Conservation (phyloP, 2,329 filamentous ascomycete genomes). For the Thelonectria blattea region DNA sequence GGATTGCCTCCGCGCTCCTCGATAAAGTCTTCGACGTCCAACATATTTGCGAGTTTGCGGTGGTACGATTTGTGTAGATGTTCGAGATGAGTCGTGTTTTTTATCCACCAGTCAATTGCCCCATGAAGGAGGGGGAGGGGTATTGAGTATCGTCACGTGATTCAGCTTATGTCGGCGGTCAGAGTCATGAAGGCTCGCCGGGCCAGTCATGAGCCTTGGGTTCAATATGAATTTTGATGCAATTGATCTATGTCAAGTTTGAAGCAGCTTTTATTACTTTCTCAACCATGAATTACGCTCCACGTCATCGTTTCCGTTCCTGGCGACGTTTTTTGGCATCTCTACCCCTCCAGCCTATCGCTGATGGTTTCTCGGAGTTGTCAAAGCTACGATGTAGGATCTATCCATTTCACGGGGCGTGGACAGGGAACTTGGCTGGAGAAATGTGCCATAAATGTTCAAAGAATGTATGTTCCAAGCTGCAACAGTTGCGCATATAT, state of each 20-base stretch:
- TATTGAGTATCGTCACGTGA: slow-evolving; percentile 33
- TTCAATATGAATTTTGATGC: slow-evolving; percentile 25
- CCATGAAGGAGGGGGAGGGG: slow-evolving; percentile 39
- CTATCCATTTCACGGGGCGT: no score
- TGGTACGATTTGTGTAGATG: slow-evolving; percentile 27
- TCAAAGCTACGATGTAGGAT: no score
- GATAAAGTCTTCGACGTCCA: slow-evolving; percentile 81
- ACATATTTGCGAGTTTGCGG: slow-evolving; percentile 56
- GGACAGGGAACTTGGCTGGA: no score
- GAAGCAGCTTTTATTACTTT: no score
- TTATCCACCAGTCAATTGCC: slow-evolving; percentile 32
- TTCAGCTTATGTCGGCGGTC: background rate
- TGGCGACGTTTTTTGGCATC: no score
- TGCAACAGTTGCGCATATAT: no score
- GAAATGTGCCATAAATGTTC: no score
- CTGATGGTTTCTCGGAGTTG: no score
- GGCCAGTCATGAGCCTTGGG: background rate
- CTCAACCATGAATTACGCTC: no score
- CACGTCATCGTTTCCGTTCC: no score
- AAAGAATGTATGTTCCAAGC: no score
- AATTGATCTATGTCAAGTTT: background rate
- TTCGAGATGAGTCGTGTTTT: slow-evolving; percentile 31
- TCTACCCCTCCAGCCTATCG: no score
- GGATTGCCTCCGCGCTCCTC: slow-evolving; percentile 89
- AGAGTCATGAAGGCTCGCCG: background rate